These are phyloP conservation scores for Backusella tarrabulga DNA, from an alignment of 192 early-diverging fungal species.

Conservation along the genomic window DNA sequence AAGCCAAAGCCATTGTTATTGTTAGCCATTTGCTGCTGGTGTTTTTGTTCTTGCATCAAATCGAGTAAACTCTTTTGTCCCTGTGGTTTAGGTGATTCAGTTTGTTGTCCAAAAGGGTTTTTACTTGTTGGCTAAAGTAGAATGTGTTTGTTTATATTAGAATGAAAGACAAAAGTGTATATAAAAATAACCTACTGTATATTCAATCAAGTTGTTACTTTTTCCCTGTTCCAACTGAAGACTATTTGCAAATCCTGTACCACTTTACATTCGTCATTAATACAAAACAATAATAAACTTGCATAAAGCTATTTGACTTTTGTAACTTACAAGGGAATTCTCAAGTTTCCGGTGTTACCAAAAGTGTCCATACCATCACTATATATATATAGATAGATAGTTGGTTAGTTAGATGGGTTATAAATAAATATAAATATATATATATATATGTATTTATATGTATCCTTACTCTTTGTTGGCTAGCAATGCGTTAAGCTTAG, in stretches of 20 bases:
- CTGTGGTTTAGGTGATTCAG: constrained; percentile 5
- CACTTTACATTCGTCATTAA: constrained; percentile 11
- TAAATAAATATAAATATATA: not conserved
- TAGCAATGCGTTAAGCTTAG: constrained; percentile 32
- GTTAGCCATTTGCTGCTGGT: constrained; percentile 8
- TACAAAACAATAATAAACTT: not conserved
- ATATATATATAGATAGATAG: not conserved
- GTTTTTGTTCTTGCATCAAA: constrained; percentile 25
- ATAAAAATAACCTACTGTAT: not conserved
- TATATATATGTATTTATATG: not conserved
- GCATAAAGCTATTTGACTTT: not conserved
- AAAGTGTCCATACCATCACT: constrained; percentile 60
- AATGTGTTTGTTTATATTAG: not conserved
- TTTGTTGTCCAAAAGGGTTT: constrained; percentile 20
- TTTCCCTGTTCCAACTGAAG: constrained; percentile 4
- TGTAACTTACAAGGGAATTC: constrained; percentile 47
- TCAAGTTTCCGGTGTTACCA: constrained; percentile 50
- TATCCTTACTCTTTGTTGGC: constrained; percentile 17
- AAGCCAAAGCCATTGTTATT: not conserved
- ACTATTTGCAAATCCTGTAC: constrained; percentile 30
- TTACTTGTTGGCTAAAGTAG: constrained; percentile 1
- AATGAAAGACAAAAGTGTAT: not conserved
- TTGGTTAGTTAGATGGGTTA: not conserved
- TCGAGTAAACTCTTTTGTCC: constrained; percentile 23
- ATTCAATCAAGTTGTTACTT: constrained; percentile 7